Evolutionary conservation across 2,329 filamentous ascomycete genomes (phyloP).

Genomic region (Phialophora tarda): DNA sequence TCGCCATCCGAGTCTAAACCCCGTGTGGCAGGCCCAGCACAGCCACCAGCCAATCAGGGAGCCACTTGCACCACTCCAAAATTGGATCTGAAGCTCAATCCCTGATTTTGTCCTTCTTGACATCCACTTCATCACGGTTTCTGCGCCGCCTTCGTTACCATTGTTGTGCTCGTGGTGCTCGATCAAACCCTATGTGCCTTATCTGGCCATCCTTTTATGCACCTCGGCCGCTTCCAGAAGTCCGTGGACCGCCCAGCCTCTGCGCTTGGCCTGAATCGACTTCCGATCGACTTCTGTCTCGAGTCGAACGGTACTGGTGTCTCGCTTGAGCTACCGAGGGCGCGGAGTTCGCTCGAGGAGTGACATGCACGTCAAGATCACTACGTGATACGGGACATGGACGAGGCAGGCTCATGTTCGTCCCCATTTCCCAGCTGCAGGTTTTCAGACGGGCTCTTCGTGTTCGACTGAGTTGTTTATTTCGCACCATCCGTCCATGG

Average conservation of each 20-base stretch:
- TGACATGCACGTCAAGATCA: constrained; percentile 8
- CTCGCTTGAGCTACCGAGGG: constrained; percentile 8
- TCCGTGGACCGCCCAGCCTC: constrained; percentile 6
- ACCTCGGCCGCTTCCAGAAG: constrained; percentile 17
- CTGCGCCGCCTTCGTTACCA: constrained; percentile 1
- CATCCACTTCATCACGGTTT: constrained; percentile 12
- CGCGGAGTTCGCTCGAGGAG: not conserved
- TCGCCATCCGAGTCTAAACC: constrained; percentile 11
- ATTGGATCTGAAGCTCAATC: constrained; percentile 11
- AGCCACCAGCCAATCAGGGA: constrained; percentile 3
- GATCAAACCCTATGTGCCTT: not conserved
- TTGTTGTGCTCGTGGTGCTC: not conserved
- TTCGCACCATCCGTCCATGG: not conserved
- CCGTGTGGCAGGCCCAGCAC: not conserved
- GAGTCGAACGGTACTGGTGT: constrained; percentile 12
- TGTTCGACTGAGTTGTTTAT: not conserved
- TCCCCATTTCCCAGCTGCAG: not conserved
- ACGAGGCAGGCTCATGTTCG: not conserved
- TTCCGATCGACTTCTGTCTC: constrained; percentile 12
- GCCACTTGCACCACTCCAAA: not conserved
- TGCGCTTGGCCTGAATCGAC: constrained; percentile 18
- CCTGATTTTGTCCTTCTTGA: not conserved
- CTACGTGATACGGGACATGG: constrained; percentile 1
- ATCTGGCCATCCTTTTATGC: constrained; percentile 10
- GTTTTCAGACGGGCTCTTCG: not conserved